Evolutionary conservation across 495 filamentous ascomycete genomes (phyloP), one percentile per base, ranked within the genome.

Genomic region (Penicillium silybi): DNA sequence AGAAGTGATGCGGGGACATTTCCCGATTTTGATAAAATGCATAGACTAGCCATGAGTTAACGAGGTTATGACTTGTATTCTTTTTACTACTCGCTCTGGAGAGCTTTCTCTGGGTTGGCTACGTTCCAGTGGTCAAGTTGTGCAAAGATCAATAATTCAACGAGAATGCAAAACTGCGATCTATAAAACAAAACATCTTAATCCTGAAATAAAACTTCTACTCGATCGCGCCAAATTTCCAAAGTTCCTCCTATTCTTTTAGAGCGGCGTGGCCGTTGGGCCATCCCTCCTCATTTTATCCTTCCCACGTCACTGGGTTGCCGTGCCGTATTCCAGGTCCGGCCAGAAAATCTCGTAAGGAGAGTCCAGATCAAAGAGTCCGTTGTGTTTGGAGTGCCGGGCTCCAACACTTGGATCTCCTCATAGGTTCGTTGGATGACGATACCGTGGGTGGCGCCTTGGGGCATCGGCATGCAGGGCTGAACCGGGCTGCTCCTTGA

Each of bases 1-100:
- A 45, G 32, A 52, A n/a, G n/a, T 16, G 9, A 41, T 15, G 13
- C 6, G 40, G 69, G 50, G 80, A 61, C 23, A 80, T 64, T n/a
- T 19, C 27, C 8, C 1, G 6, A 23, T 17, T 35, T 47, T 44
- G 48, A 52, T 41, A 38, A 26, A 40, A 37, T 52, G 52, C 27
- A 34, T 18, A 44, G 40, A 16, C 16, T 43, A 47, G 20, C 47
- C 39, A 57, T 37, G 54, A 57, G 27, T 44, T 45, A 43, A 57
- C 38, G 54, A 57, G 40, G 25, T 57, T 57, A 57, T 47, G 50
- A 57, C 29, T 43, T 40, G 25, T 13, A 45, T 13, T 32, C 9
- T 29, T 29, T 39, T 18, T 18, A 2, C 13, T 19, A 39, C 37
- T 39, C 7, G 16, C 16, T 19, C 9, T 5, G n/a, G 6, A 18